phyloP scores from a whole-genome alignment of 805 yeast species.

The Hanseniaspora occidentalis region DNA sequence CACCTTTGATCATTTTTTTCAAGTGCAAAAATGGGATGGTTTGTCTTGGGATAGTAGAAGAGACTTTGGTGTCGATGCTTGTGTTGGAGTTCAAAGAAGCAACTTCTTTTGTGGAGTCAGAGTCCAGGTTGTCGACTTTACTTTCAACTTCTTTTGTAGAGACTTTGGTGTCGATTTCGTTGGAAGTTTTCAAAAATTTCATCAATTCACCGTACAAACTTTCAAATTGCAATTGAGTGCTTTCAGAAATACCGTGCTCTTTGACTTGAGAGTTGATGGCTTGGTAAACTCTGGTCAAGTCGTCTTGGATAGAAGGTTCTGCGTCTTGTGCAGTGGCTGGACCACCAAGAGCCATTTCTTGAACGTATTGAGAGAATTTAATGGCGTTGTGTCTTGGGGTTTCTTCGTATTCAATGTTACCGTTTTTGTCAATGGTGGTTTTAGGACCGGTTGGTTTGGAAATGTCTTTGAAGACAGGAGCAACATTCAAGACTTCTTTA shows the following conservation, averaged over 20 bases:
- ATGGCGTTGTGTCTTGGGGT: conserved; percentile 81
- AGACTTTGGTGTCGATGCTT: conserved; percentile 59
- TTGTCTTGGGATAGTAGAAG: conserved; percentile 61
- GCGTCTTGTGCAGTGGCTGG: conserved; percentile 49
- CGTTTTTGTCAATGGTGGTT: conserved; percentile 77
- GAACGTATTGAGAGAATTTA: conserved; percentile 89
- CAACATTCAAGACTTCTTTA: conserved; percentile 63
- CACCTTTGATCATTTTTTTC: conserved; percentile 60
- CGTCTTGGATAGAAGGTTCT: conserved; percentile 75
- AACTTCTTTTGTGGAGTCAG: conserved; percentile 59
- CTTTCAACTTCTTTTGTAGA: conserved; percentile 40
- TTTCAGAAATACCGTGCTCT: conserved; percentile 33
- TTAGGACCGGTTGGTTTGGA: conserved; percentile 91
- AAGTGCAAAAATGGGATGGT: conserved; percentile 92
- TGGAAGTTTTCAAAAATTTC: conserved; percentile 52
- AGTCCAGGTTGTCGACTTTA: conserved; percentile 36
- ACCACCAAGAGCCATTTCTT: conserved; percentile 94
- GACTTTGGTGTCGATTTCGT: conserved; percentile 59
- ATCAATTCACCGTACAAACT: conserved; percentile 58
- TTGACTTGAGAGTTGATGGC: conserved; percentile 64
- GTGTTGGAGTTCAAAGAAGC: conserved; percentile 71
- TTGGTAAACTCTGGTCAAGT: conserved; percentile 69
- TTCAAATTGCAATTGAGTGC: conserved; percentile 60
- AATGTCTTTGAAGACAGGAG: conserved; percentile 94
- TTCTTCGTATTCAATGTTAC: conserved; percentile 76